Percentiles rank a stretch among this genome's conserved stretches.
These are phyloP conservation scores for Clitopilus passeckerianus DNA, from an alignment of 768 basidiomycete species.

Conservation along the genomic window DNA sequence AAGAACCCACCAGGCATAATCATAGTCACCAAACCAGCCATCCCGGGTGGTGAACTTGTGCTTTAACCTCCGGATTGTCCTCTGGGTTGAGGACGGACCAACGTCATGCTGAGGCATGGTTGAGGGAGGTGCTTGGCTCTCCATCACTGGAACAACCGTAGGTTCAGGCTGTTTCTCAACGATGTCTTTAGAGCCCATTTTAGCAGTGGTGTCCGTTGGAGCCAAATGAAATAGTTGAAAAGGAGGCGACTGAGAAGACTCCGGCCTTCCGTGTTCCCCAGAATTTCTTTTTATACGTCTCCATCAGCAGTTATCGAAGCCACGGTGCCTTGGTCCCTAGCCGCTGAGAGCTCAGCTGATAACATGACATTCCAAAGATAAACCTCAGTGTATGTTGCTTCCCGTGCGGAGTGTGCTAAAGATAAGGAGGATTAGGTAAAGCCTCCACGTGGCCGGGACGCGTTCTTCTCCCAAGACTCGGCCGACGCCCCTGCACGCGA, in stretches of 20 bases:
- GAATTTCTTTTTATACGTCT: neutral
- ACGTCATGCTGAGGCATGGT: neutral
- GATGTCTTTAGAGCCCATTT: neutral
- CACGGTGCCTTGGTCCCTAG: neutral
- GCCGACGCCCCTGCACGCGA: neutral
- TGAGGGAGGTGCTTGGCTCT: neutral
- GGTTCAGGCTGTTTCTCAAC: slow-evolving; percentile 10
- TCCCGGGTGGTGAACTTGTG: slow-evolving; percentile 37
- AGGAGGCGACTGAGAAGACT: neutral
- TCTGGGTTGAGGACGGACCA: neutral
- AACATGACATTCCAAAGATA: neutral
- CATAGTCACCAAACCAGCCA: slow-evolving; percentile 84
- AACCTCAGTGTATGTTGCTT: neutral
- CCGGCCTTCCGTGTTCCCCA: neutral
- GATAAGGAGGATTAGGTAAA: neutral
- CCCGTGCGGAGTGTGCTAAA: neutral
- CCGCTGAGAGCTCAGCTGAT: neutral
- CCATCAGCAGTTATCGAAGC: neutral
- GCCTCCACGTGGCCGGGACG: neutral
- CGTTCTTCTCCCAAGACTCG: neutral
- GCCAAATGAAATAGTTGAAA: neutral
- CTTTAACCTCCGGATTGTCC: slow-evolving; percentile 13
- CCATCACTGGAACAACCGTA: slow-evolving; percentile 7
- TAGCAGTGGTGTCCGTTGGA: neutral
- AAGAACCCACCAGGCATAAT: slow-evolving; percentile 54